A percentile compares a stretch with the other conserved stretches of the same genome.
phyloP scores from a whole-genome alignment of 2,329 filamentous ascomycete genomes.

The Aspergillus pseudoterreus region DNA sequence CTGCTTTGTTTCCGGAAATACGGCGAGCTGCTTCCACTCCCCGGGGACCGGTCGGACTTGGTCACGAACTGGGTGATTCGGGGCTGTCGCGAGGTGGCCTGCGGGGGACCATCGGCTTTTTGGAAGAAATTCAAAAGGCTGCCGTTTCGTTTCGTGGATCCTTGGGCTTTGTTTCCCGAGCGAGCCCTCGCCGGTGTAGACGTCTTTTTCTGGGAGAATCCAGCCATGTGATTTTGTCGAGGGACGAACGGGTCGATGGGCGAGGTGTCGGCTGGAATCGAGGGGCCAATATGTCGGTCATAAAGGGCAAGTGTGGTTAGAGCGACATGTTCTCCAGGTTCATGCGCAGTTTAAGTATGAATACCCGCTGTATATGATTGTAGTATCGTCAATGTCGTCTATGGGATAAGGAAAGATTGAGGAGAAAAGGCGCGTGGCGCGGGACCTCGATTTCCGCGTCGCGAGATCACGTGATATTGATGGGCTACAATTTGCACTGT shows the following conservation, averaged over 20 bases:
- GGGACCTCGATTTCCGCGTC: conserved; percentile 14
- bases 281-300: too few relatives aligned
- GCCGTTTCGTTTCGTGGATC: conserved; percentile 46
- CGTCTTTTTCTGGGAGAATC: conserved; percentile 18
- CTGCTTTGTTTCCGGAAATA: conserved; percentile 9
- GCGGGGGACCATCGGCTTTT: conserved; percentile 56
- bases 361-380: neutral
- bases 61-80: conserved; percentile 51
- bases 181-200: conserved; percentile 22
- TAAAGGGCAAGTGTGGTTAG: too few relatives aligned
- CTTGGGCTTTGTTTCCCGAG: conserved; percentile 10
- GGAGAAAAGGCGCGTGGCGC: conserved; percentile 2
- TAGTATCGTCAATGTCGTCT: neutral
- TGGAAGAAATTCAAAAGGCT: conserved; percentile 75
- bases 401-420: conserved; percentile 10
- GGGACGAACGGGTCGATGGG: neutral
- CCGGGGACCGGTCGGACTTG: conserved; percentile 28
- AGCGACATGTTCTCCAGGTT: too few relatives aligned
- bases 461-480: conserved; percentile 18
- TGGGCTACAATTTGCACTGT: neutral
- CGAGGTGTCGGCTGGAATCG: neutral
- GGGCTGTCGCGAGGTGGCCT: conserved; percentile 46
- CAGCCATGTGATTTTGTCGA: conserved; percentile 19
- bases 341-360: neutral
- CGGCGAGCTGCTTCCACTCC: conserved; percentile 11